Base-by-base conservation (phyloP, 164 flowering plant species). In the Annona squamosa region DNA sequence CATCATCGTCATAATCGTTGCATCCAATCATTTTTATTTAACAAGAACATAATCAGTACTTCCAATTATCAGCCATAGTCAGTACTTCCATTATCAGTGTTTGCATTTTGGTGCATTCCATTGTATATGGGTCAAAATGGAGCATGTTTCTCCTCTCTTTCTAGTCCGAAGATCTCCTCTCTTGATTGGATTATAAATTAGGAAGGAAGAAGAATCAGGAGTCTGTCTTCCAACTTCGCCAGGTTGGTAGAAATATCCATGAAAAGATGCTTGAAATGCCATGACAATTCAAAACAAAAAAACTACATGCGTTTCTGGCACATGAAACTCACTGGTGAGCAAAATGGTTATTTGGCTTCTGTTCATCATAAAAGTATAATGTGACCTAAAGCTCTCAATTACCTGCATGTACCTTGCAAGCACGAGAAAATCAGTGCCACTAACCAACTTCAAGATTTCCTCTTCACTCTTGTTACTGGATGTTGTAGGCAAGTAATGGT, bases 361-460 rank as follows among this genome's bases (percentile, higher is more conserved):
- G 43, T 42, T n/a, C 9, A 42, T n/a, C 10, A 66, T 37, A 42
- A 16, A 12, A 1, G 9, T 26, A 26, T 0, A 26, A 26, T 37
- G 16, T 1, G 13, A 46, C 13, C 1, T 16, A 16, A 57, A 19
- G 19, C 46, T 48, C 42, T 42, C 45, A 73, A 66, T 81, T 84
- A 94, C 99, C 99, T 95, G 99, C 99, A 95, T 95, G 79, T 95
- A 95, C 85, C 99, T 86, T 56, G 98, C 99, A 75, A 95, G 98
- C 64, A 95, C 96, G 67, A 95, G 83, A 84, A 95, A 90, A 81
- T 95, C 96, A 67, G 99, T 90, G 71, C 86, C 77, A 73, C 80
- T 81, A 65, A 92, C 96, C 87, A 95, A 82, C 72, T 88, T 85
- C 87, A 92, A 81, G 63, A 95, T 87, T 76, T 88, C 92, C 43